Percentiles rank a stretch among this genome's conserved stretches.
These are phyloP conservation scores for Penicillium occitanis DNA, from an alignment of 2,329 filamentous ascomycete species.

Conservation along the genomic window DNA sequence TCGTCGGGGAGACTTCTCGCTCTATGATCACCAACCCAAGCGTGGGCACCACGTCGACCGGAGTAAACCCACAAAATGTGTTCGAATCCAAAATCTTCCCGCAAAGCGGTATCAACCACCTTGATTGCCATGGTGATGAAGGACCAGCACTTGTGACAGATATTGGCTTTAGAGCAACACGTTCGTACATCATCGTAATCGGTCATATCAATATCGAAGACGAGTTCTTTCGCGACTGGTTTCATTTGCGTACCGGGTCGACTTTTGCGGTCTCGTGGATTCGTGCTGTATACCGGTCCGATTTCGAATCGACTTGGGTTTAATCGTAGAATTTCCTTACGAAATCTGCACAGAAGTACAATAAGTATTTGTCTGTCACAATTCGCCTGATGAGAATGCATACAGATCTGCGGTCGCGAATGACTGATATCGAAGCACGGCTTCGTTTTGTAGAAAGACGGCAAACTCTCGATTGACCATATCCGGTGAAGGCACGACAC, in stretches of 20 bases:
- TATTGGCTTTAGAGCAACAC: slow-evolving; percentile 90
- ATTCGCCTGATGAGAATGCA: slow-evolving; percentile 27
- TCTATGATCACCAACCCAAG: slow-evolving; percentile 92
- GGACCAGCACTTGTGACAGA: slow-evolving; percentile 91
- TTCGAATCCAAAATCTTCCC: slow-evolving; percentile 93
- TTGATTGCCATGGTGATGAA: slow-evolving; percentile 99
- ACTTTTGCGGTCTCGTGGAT: slow-evolving; percentile 89
- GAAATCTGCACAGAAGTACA: slow-evolving; percentile 57
- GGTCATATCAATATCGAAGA: slow-evolving; percentile 99
- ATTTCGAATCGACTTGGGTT: slow-evolving; percentile 97
- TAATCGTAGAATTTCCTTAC: slow-evolving; percentile 84
- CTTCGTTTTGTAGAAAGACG: slow-evolving; percentile 88
- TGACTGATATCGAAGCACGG: slow-evolving; percentile 88
- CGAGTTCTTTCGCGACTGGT: slow-evolving; percentile 87
- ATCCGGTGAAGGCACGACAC: slow-evolving; percentile 77
- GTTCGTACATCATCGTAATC: slow-evolving; percentile 97
- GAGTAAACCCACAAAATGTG: slow-evolving; percentile 99
- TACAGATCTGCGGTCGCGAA: slow-evolving; percentile 66
- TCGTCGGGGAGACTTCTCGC: slow-evolving; percentile 82
- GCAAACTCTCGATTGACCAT: slow-evolving; percentile 95
- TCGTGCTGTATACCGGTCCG: slow-evolving; percentile 91
- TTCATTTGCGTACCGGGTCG: slow-evolving; percentile 76
- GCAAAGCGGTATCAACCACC: slow-evolving; percentile 79
- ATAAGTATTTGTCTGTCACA: neutral
- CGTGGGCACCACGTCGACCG: slow-evolving; percentile 91